A percentile compares a stretch with the other conserved stretches of the same genome.
These are phyloP conservation scores for Guadua angustifolia DNA, from an alignment of 176 grass and related monocot species.

Conservation along the genomic window DNA sequence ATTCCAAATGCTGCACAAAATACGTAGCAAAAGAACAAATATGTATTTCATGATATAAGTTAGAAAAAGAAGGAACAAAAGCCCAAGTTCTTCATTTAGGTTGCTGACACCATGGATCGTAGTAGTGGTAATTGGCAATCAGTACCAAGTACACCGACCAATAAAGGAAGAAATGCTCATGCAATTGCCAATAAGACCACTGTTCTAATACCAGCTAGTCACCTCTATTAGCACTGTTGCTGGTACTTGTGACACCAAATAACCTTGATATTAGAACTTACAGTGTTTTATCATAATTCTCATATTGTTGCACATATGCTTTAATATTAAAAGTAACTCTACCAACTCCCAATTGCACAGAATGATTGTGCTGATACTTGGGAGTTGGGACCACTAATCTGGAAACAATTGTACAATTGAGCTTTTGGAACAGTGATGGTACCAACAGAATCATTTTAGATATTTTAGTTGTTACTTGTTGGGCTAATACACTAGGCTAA, in stretches of 20 bases:
- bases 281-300: conserved; percentile 8
- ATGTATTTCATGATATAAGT: neutral
- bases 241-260: neutral
- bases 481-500: neutral
- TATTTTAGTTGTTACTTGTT: conserved; percentile 23
- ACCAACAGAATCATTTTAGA: neutral
- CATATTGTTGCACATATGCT: conserved; percentile 17
- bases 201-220: neutral
- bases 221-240: neutral
- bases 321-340: conserved; percentile 26
- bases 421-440: conserved; percentile 14
- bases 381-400: conserved; percentile 29
- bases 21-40: conserved; percentile 18
- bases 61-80: neutral
- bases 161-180: conserved; percentile 14
- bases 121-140: neutral
- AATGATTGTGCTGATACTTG: conserved; percentile 8
- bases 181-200: neutral
- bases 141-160: neutral
- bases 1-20: neutral
- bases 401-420: conserved; percentile 5
- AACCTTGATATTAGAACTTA: conserved; percentile 27
- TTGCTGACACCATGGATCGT: neutral
- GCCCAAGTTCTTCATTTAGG: neutral
- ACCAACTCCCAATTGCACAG: neutral